Evolutionary conservation across 495 filamentous ascomycete genomes (phyloP).

Genomic region (Trichoderma gamsii): DNA sequence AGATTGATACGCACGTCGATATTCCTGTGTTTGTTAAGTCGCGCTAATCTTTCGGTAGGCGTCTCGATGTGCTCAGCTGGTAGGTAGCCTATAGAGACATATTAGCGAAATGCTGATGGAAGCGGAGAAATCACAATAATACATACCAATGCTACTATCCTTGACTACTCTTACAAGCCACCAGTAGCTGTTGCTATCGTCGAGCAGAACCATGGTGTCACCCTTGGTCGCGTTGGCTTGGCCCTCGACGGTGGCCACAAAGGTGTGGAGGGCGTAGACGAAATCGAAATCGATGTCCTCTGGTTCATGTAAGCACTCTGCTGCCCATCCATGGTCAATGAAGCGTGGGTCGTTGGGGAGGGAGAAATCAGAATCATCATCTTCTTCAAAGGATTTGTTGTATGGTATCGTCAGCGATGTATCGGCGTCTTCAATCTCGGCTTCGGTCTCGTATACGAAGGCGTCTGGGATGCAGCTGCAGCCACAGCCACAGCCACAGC

Average conservation of each 20-base stretch:
- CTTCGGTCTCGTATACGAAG: neutral
- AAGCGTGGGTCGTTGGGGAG: conserved; percentile 47
- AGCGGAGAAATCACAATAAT: neutral
- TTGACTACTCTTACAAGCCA: conserved; percentile 97
- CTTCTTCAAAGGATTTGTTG: conserved; percentile 30
- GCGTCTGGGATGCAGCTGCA: neutral
- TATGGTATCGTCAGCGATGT: conserved; percentile 30
- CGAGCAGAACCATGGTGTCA: conserved; percentile 99
- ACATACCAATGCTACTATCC: conserved; percentile 89
- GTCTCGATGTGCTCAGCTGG: conserved; percentile 99
- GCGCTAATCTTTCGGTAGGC: conserved; percentile 85
- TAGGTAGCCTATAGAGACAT: conserved; percentile 63
- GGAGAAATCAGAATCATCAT: conserved; percentile 36
- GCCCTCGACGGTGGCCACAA: conserved; percentile 94
- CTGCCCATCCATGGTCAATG: conserved; percentile 62
- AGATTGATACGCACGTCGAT: conserved; percentile 66
- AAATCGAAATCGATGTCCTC: conserved; percentile 99
- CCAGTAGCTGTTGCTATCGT: conserved; percentile 99
- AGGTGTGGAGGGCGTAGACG: conserved; percentile 96
- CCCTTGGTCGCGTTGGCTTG: conserved; percentile 98
- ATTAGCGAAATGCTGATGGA: conserved; percentile 19
- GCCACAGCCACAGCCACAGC: neutral
- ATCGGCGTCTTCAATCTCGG: conserved; percentile 22
- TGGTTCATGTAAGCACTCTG: conserved; percentile 72
- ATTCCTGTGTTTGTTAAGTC: conserved; percentile 96